Percentiles rank a stretch among this genome's conserved stretches.
These are phyloP conservation scores for Tritrichomonas foetus DNA, from an alignment of 208 protist genomes.

Conservation along the genomic window DNA sequence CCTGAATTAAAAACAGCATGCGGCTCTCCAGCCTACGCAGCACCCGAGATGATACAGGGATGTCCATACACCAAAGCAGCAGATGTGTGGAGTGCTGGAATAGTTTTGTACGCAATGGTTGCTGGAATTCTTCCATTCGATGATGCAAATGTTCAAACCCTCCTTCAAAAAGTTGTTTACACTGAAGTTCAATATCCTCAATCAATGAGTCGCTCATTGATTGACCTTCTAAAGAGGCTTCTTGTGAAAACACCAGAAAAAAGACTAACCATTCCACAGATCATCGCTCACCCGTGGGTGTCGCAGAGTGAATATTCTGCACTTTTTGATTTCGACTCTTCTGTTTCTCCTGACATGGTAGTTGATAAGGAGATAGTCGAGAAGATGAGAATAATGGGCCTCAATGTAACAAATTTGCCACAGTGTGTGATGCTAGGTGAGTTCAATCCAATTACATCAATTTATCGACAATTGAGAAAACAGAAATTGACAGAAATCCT, in stretches of 20 bases:
- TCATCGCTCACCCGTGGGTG: neutral
- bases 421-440: too few relatives aligned
- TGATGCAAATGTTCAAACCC: neutral
- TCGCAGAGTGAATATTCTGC: too few relatives aligned
- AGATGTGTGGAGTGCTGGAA: neutral
- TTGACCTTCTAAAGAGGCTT: neutral
- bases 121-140: neutral
- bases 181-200: neutral
- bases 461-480: too few relatives aligned
- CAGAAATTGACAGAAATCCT: too few relatives aligned
- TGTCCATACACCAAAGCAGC: neutral
- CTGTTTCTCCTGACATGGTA: too few relatives aligned
- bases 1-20: neutral
- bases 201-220: neutral
- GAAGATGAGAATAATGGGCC: too few relatives aligned
- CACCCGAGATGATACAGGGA: neutral
- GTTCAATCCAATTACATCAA: too few relatives aligned
- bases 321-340: too few relatives aligned
- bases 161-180: neutral
- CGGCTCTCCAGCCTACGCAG: neutral
- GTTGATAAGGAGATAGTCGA: too few relatives aligned
- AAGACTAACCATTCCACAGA: neutral
- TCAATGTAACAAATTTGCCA: too few relatives aligned
- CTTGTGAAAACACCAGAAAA: neutral
- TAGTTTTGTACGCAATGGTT: neutral